phyloP scores from a whole-genome alignment of 352 stramenopile species.

The Pythium insidiosum region DNA sequence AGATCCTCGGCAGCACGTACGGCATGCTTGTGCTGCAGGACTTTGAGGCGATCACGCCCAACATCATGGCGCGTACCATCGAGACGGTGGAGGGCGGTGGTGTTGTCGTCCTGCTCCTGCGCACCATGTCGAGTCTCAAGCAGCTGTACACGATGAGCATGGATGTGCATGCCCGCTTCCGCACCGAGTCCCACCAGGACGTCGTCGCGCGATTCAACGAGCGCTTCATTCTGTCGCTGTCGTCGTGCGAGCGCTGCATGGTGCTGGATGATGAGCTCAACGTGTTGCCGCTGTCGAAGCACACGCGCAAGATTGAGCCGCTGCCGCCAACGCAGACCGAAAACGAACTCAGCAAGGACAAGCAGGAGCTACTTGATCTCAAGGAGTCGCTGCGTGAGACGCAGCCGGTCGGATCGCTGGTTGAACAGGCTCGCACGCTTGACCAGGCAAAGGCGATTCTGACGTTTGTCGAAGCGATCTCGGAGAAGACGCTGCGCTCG shows the following conservation, averaged over 20 bases:
- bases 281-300: slow-evolving; percentile 94
- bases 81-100: slow-evolving; percentile 98
- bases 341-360: slow-evolving; percentile 58
- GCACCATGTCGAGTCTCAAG: slow-evolving; percentile 97
- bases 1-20: slow-evolving; percentile 97
- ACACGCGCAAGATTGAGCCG: slow-evolving; percentile 86
- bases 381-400: slow-evolving; percentile 95
- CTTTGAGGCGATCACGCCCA: slow-evolving; percentile 98
- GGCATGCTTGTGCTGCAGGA: slow-evolving; percentile 98
- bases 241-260: slow-evolving; percentile 92
- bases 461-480: slow-evolving; percentile 96
- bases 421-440: slow-evolving; percentile 92
- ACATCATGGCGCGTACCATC: slow-evolving; percentile 98
- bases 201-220: slow-evolving; percentile 99
- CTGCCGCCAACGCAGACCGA: slow-evolving; percentile 53
- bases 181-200: slow-evolving; percentile 90
- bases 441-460: slow-evolving; percentile 95
- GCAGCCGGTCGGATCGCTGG: slow-evolving; percentile 92
- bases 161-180: slow-evolving; percentile 89
- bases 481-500: slow-evolving; percentile 92
- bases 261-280: slow-evolving; percentile 99
- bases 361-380: slow-evolving; percentile 89
- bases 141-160: slow-evolving; percentile 99
- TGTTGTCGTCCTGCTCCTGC: slow-evolving; percentile 95
- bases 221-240: slow-evolving; percentile 98